Evolutionary conservation across 495 filamentous ascomycete genomes (phyloP).

Genomic region (Aspergillus diversus): DNA sequence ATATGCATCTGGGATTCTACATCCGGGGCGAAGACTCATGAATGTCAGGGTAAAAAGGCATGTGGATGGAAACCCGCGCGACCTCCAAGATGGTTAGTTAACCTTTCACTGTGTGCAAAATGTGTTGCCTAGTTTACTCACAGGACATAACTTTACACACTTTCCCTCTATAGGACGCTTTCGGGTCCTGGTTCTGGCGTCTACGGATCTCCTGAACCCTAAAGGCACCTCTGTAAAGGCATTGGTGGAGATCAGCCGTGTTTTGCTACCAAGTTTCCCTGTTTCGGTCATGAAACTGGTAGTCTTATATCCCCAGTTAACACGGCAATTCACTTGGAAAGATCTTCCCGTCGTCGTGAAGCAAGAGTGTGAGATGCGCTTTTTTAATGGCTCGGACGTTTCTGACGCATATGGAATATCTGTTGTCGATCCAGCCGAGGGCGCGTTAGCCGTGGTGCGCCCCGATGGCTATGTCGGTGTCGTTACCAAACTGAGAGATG

Average conservation of each 20-base stretch:
- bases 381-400: background rate
- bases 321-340: slow-evolving; percentile 53
- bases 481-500: background rate
- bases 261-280: slow-evolving; percentile 39
- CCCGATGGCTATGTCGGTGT: background rate
- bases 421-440: background rate
- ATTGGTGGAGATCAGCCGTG: slow-evolving; percentile 36
- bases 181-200: slow-evolving; percentile 46
- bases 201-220: slow-evolving; percentile 31
- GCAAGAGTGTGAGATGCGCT: background rate
- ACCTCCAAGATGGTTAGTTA: slow-evolving; percentile 51
- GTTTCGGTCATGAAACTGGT: slow-evolving; percentile 58
- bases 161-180: slow-evolving; percentile 45
- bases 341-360: slow-evolving; percentile 28
- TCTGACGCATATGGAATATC: background rate
- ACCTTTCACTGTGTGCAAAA: background rate
- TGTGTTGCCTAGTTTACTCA: no score
- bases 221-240: slow-evolving; percentile 31
- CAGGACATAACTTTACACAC: slow-evolving; percentile 23
- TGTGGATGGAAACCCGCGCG: slow-evolving; percentile 45
- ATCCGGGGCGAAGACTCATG: slow-evolving; percentile 33
- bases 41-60: slow-evolving; percentile 43
- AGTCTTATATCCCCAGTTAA: slow-evolving; percentile 57
- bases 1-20: slow-evolving; percentile 45
- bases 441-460: background rate